Evolutionary conservation across 176 grass and related monocot species (phyloP).

Genomic region (sorghum (Sorghum bicolor)): DNA sequence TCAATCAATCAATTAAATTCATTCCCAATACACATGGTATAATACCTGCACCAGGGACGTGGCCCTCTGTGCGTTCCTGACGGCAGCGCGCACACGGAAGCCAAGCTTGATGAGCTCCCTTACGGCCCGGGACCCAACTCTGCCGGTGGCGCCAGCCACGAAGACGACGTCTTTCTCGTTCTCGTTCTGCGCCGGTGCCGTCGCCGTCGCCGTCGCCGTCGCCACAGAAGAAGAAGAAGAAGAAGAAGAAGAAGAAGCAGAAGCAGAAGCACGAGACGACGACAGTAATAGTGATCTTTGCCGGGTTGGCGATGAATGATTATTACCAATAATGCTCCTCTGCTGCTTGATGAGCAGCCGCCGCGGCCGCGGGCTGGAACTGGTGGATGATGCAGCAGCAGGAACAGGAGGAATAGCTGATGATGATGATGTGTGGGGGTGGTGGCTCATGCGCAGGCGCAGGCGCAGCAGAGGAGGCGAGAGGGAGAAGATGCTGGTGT

Average conservation of each 20-base stretch:
- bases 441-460: neutral
- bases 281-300: too few species aligned
- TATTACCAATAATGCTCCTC: too few species aligned
- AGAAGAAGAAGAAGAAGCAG: too few species aligned
- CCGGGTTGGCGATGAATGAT: too few species aligned
- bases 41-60: constrained; percentile 57
- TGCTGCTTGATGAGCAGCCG: neutral
- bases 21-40: too few species aligned
- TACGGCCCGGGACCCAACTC: constrained; percentile 30
- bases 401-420: too few species aligned
- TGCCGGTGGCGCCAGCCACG: constrained; percentile 45
- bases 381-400: neutral
- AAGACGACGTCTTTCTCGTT: constrained; percentile 41
- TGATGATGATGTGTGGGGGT: too few species aligned
- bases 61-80: constrained; percentile 61
- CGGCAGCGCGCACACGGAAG: constrained; percentile 74
- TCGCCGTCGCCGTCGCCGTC: neutral
- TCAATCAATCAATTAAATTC: too few species aligned
- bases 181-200: neutral
- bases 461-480: neutral
- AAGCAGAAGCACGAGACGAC: neutral
- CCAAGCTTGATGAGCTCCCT: constrained; percentile 88
- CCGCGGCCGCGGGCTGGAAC: neutral
- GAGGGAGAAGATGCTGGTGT: constrained; percentile 3
- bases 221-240: too few species aligned